Base-by-base conservation (phyloP, 805 yeast species). In the Candida nitratophila region DNA sequence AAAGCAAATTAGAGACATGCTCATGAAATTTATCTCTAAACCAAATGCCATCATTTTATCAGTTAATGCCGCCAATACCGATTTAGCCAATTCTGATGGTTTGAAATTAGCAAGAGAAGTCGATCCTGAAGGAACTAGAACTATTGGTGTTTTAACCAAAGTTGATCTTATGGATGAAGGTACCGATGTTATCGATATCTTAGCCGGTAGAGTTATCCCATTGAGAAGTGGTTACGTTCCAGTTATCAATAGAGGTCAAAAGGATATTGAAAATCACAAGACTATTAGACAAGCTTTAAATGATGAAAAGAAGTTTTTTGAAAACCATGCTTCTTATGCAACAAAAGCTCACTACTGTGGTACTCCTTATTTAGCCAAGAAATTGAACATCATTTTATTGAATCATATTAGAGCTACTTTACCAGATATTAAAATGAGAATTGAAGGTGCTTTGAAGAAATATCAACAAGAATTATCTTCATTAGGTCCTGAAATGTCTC, bases 151-250 rank as follows among this genome's bases (percentile, higher is more conserved):
- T 31, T 76, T 93, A 54, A 93, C 98, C 17, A 93, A 93, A 65
- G 84, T 93, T 44, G 99, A 93, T 66, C 76, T 93, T 53, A 93
- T 93, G 99, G 99, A 93, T 63, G 83, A 86, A 56, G 99, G 99
- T 45, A 93, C 99, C 4, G 96, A 93, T 68, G 98, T 93, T 37
- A 79, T 89, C 55, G 99, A 93, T 62, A 90, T 93, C 56, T 73
- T 93, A 49, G 91, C 97, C 15, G 96, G 97, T 42, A 76, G 96
- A 63, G 95, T 93, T 41, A 90, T 93, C 58, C 97, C 97, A 14
- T 76, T 93, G 57, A 77, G 96, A 66, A 84, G 87, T 47, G 99
- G 99, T 45, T 93, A 91, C 59, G 95, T 90, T 47, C 98, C 99
- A 2, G 99, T 93, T 44, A 89, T 90, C 56, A 89, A 89, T 68